A percentile compares a stretch with the other conserved stretches of the same genome.
These are phyloP conservation scores for Aureobasidium sp. DNA, from an alignment of 2,329 filamentous ascomycete species.

Conservation along the genomic window DNA sequence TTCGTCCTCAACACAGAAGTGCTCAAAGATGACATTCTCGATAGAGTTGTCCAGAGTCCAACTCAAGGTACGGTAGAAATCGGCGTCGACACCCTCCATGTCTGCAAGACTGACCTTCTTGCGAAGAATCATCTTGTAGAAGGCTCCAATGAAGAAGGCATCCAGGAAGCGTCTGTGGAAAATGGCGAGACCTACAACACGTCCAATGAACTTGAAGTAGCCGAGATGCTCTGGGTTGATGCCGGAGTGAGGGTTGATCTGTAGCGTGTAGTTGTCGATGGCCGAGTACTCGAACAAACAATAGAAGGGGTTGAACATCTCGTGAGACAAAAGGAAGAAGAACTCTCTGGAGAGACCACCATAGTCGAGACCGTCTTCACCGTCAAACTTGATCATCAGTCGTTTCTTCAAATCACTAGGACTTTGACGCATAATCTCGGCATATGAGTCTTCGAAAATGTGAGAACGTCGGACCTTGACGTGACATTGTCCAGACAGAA, in stretches of 20 bases:
- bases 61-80: constrained; percentile 91
- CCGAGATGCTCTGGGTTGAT: constrained; percentile 99
- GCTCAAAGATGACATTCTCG: constrained; percentile 86
- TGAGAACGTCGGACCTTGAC: constrained; percentile 95
- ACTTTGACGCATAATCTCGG: constrained; percentile 94
- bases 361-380: constrained; percentile 95
- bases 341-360: constrained; percentile 97
- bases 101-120: constrained; percentile 88
- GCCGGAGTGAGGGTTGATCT: constrained; percentile 98
- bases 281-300: constrained; percentile 99
- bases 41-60: constrained; percentile 99
- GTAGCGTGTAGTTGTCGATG: constrained; percentile 98
- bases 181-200: constrained; percentile 92
- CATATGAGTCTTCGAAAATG: constrained; percentile 98
- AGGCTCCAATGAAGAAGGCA: constrained; percentile 96
- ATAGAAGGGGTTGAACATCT: constrained; percentile 99
- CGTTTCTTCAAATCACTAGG: constrained; percentile 96
- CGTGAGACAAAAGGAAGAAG: constrained; percentile 97
- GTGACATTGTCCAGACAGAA: constrained; percentile 92
- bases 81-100: constrained; percentile 98
- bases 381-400: constrained; percentile 99
- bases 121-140: constrained; percentile 98
- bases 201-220: constrained; percentile 99
- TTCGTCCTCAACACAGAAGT: constrained; percentile 95
- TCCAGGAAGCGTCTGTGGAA: constrained; percentile 97